Evolutionary conservation across 441 rosid species (phyloP), one percentile per base, ranked within the genome.

Genomic region (Dalechampia spathulata): DNA sequence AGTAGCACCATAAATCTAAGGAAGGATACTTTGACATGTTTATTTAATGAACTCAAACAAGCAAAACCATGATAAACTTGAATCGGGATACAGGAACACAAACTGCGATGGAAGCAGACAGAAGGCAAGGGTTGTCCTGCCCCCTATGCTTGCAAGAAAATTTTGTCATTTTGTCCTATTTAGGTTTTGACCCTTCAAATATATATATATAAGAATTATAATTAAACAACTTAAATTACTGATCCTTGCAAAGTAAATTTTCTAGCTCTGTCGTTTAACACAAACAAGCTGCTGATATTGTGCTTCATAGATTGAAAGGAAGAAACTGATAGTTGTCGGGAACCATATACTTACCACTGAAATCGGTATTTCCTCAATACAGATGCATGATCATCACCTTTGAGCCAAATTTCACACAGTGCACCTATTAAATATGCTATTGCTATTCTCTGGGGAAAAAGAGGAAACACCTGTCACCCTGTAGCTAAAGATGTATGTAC

Each of bases 381-480:
- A 50, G 78, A 71, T 47, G 65, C 78, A 60, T 56, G 72, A 60
- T 64, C 71, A 56, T 62, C 64, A 21, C 69, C 76, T 65, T 79
- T 86, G 14, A 86, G 74, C 95, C 96, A 89, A 72, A 86, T 89
- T 79, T 89, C 95, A 60, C 95, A 83, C 27, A 81, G 3, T 44
- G 92, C 95, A 6, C 78, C 82, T 13, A 79, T 76, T 41, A 86
- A 57, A 67, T 86, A 89, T 27, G 82, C 86, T 49, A 81, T 56
- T 4, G 96, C 91, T 67, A 89, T 86, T 71, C 96, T 86, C 96
- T 89, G 79, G 50, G 40, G 7, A 14, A 5, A 1, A 16, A 49
- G 8, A 39, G n/a, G 44, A 30, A 30, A 8, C 20, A 55, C 39
- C 21, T 34, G 36, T 65, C 62, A 67, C 12, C 42, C 25, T 23